Evolutionary conservation across 2,329 filamentous ascomycete species (phyloP).

Genomic region (Talaromyces rugulosus): DNA sequence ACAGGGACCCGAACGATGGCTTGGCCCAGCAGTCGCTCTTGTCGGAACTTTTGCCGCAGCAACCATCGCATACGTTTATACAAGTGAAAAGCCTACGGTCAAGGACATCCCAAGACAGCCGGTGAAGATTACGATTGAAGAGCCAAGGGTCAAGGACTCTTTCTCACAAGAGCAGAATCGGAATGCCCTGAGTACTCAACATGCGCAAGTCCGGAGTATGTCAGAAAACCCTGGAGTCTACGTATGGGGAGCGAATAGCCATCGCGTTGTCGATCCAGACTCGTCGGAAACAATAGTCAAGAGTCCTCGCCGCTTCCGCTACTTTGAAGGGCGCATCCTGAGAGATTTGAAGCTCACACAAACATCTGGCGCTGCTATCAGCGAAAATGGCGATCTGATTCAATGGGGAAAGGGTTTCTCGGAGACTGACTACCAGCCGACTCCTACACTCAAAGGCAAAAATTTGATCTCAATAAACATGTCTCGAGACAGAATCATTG

Average conservation of each 20-base stretch:
- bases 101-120: slow-evolving; percentile 17
- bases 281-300: slow-evolving; percentile 76
- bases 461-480: slow-evolving; percentile 71
- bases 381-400: slow-evolving; percentile 79
- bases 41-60: slow-evolving; percentile 27
- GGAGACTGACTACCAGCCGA: slow-evolving; percentile 58
- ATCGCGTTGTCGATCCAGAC: slow-evolving; percentile 78
- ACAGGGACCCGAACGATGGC: slow-evolving; percentile 22
- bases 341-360: slow-evolving; percentile 82
- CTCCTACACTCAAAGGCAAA: slow-evolving; percentile 73
- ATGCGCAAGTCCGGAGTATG: slow-evolving; percentile 80
- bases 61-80: slow-evolving; percentile 29
- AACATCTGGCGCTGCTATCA: slow-evolving; percentile 79
- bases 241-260: slow-evolving; percentile 85
- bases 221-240: slow-evolving; percentile 83
- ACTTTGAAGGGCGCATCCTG: slow-evolving; percentile 79
- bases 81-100: slow-evolving; percentile 15
- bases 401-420: slow-evolving; percentile 87
- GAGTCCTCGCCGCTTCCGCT: slow-evolving; percentile 69
- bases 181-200: slow-evolving; percentile 76
- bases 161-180: slow-evolving; percentile 66
- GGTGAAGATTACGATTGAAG: slow-evolving; percentile 55
- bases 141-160: slow-evolving; percentile 51
- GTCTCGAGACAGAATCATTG: slow-evolving; percentile 79
- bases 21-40: slow-evolving; percentile 27